Conservation (phyloP, 495 filamentous ascomycete genomes). For the Penicillium nucicola region DNA sequence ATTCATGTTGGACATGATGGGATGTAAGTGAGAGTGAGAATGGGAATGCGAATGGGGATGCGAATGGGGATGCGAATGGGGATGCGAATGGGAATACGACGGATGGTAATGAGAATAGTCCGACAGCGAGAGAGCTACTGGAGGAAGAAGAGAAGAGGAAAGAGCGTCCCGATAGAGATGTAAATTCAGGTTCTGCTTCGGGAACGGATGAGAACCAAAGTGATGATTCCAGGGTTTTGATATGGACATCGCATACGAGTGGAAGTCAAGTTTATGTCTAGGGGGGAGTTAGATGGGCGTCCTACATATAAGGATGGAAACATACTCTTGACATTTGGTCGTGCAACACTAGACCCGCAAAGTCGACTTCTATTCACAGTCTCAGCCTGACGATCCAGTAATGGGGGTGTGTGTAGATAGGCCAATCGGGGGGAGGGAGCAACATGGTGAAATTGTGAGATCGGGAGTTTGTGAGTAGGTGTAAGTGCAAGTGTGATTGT, state of each 20-base stretch:
- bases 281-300: neutral
- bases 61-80: too few relatives aligned
- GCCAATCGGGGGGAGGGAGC: too few relatives aligned
- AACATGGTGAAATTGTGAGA: neutral
- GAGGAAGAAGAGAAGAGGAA: constrained; percentile 19
- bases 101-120: constrained; percentile 10
- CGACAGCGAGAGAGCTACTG: constrained; percentile 25
- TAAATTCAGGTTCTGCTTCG: constrained; percentile 24
- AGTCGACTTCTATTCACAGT: constrained; percentile 5
- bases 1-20: constrained; percentile 35
- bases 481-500: too few relatives aligned
- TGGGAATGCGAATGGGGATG: too few relatives aligned
- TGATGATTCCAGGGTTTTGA: constrained; percentile 37
- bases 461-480: too few relatives aligned
- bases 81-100: too few relatives aligned
- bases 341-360: constrained; percentile 16
- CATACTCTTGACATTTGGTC: constrained; percentile 11
- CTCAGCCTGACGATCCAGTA: constrained; percentile 11
- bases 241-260: constrained; percentile 43
- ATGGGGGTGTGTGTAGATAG: too few relatives aligned
- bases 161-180: constrained; percentile 21
- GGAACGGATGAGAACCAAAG: constrained; percentile 35
- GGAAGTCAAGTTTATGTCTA: constrained; percentile 1
- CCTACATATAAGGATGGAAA: neutral
- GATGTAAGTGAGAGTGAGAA: constrained; percentile 8